Base-by-base conservation (phyloP, 2,329 filamentous ascomycete genomes). In the Penicillium sp. region DNA sequence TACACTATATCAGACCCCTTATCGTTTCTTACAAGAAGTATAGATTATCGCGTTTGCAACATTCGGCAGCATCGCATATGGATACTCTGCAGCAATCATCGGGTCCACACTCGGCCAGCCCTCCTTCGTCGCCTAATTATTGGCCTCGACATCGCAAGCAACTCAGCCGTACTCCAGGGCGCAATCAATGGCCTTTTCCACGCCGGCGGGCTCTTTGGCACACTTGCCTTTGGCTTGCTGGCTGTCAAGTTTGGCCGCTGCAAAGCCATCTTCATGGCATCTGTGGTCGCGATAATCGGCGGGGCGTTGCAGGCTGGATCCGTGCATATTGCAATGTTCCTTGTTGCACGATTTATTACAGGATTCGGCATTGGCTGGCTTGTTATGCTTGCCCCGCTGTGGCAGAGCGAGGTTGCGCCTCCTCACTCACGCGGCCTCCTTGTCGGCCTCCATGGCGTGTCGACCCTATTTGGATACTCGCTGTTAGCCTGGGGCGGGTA, bases 61-160 rank as follows among this genome's bases (percentile, higher is more conserved):
- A 52, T 47, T 49, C 44, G 21, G 35, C 50, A 45, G 47, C n/a
- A 45, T 62, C 35, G 29, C 48, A 15, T 51, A 51, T 51, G 48
- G 48, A 9, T 51, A 51, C 23, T 29, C 48, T 11, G 48, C 48
- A 6, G 29, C 23, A 29, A 51, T 51, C 15, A 51, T 51, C 48
- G 48, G 48, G 5, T 51, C 48, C 11, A 51, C 48, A 9, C 48
- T 51, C 4, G 48, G 48, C 23, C 48, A 51, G 3, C 48, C 48
- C 13, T 29, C 48, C 9, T 51, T 51, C 48, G 11, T 31, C 9
- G 48, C 48, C 9, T 51, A 51, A 21, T 51, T n/a, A n/a, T 51
- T 31, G 48, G 48, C 21, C 48, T 51, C 48, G 48, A 51, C 29
- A 51, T 26, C 19, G 48, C 48, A 31, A 31, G 29, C 23, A 51